Percentiles rank a stretch among this genome's conserved stretches.
These are phyloP conservation scores for Naganishia albida DNA, from an alignment of 1,284 basidiomycete species.

Conservation along the genomic window DNA sequence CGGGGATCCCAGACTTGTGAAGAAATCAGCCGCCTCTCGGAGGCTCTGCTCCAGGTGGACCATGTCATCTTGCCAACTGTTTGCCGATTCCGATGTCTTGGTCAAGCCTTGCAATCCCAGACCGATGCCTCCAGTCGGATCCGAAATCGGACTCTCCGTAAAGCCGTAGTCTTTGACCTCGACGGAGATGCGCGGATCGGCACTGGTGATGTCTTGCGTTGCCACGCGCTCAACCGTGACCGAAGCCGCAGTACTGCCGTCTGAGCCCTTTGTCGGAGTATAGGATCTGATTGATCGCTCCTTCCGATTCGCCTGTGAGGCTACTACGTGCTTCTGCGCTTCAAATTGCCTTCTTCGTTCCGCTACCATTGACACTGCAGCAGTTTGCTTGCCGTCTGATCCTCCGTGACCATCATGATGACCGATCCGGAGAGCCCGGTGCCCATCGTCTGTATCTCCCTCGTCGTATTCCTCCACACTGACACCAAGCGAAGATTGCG, in stretches of 20 bases:
- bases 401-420: no score
- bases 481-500: slow-evolving; percentile 4
- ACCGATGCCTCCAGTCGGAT: background rate
- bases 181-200: background rate
- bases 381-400: no score
- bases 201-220: background rate
- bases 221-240: background rate
- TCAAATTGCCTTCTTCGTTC: slow-evolving; percentile 12
- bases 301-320: background rate
- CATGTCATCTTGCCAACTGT: slow-evolving; percentile 11
- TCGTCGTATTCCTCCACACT: slow-evolving; percentile 20
- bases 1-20: background rate
- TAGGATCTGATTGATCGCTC: background rate
- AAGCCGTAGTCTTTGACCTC: background rate
- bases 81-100: background rate
- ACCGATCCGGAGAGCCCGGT: no score
- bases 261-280: background rate
- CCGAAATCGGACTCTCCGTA: background rate
- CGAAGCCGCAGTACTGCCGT: background rate
- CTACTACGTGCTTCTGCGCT: no score
- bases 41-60: slow-evolving; percentile 6
- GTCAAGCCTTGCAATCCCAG: background rate
- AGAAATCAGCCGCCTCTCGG: background rate
- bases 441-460: background rate
- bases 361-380: background rate